Conservation (phyloP, 2,329 filamentous ascomycete species). For the Aspergillus bombycis region DNA sequence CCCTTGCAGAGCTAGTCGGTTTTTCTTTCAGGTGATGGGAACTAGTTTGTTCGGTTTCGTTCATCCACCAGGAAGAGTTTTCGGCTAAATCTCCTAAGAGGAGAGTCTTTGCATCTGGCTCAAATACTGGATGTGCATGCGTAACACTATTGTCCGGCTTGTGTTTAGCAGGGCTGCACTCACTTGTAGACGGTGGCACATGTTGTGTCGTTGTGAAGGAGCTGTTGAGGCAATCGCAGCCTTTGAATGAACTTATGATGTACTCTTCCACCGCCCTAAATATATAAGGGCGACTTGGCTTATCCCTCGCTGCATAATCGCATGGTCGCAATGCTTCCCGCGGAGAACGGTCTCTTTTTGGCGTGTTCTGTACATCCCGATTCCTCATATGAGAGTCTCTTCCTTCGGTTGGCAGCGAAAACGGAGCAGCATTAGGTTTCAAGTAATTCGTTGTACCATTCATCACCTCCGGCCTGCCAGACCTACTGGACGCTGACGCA, state of each 20-base stretch:
- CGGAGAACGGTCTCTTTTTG: constrained; percentile 24
- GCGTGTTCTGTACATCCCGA: constrained; percentile 30
- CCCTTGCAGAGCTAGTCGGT: constrained; percentile 29
- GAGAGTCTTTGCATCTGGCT: constrained; percentile 74
- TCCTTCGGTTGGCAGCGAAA: constrained; percentile 19
- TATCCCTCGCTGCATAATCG: constrained; percentile 43
- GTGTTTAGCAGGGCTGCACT: constrained; percentile 44
- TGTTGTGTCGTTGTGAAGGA: constrained; percentile 68
- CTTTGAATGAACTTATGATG: constrained; percentile 68
- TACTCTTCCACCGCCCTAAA: constrained; percentile 81
- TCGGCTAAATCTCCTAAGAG: constrained; percentile 76
- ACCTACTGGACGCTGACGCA: constrained; percentile 30
- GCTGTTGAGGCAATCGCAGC: constrained; percentile 71
- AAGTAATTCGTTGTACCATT: constrained; percentile 22
- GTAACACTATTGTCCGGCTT: constrained; percentile 34
- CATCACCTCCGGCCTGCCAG: constrained; percentile 18
- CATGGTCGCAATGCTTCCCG: constrained; percentile 23
- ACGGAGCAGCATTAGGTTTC: constrained; percentile 18
- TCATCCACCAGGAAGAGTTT: constrained; percentile 82
- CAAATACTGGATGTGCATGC: constrained; percentile 51
- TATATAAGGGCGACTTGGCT: constrained; percentile 52
- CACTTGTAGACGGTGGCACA: constrained; percentile 46
- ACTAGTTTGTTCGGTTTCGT: constrained; percentile 51
- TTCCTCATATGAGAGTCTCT: constrained; percentile 25
- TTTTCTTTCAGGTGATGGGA: constrained; percentile 39